phyloP scores from a whole-genome alignment of 768 basidiomycete species.

The Astraeus odoratus region DNA sequence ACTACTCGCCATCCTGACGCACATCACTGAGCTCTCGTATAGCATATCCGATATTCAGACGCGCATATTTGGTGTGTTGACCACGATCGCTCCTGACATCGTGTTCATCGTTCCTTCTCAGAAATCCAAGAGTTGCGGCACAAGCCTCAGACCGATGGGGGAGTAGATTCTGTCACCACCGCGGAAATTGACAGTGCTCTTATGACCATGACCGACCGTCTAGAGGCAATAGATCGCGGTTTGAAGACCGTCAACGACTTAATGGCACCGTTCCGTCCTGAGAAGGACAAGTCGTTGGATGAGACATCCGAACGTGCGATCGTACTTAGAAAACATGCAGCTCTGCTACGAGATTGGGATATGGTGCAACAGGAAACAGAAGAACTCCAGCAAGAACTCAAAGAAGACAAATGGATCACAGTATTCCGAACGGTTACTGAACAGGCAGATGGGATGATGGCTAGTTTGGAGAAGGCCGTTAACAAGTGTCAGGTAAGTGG shows the following conservation, averaged over 20 bases:
- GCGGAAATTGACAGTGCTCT: slow-evolving; percentile 76
- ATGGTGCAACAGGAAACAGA: slow-evolving; percentile 73
- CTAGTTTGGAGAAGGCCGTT: slow-evolving; percentile 87
- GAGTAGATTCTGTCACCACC: slow-evolving; percentile 50
- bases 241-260: slow-evolving; percentile 64
- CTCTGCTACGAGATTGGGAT: slow-evolving; percentile 75
- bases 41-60: slow-evolving; percentile 86
- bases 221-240: slow-evolving; percentile 66
- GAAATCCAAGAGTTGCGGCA: slow-evolving; percentile 93
- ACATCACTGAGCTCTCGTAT: slow-evolving; percentile 83
- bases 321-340: slow-evolving; percentile 67
- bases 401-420: slow-evolving; percentile 95
- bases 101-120: slow-evolving; percentile 24
- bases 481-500: slow-evolving; percentile 75
- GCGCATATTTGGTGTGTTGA: slow-evolving; percentile 70
- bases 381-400: slow-evolving; percentile 82
- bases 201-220: slow-evolving; percentile 69
- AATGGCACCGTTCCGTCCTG: slow-evolving; percentile 51
- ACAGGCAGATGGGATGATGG: slow-evolving; percentile 98
- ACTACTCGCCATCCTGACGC: slow-evolving; percentile 71
- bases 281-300: slow-evolving; percentile 41
- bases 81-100: slow-evolving; percentile 5
- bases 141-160: slow-evolving; percentile 62
- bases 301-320: slow-evolving; percentile 33
- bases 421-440: slow-evolving; percentile 92